phyloP scores from a whole-genome alignment of 2,329 filamentous ascomycete species.

The Fusarium verrucosum region DNA sequence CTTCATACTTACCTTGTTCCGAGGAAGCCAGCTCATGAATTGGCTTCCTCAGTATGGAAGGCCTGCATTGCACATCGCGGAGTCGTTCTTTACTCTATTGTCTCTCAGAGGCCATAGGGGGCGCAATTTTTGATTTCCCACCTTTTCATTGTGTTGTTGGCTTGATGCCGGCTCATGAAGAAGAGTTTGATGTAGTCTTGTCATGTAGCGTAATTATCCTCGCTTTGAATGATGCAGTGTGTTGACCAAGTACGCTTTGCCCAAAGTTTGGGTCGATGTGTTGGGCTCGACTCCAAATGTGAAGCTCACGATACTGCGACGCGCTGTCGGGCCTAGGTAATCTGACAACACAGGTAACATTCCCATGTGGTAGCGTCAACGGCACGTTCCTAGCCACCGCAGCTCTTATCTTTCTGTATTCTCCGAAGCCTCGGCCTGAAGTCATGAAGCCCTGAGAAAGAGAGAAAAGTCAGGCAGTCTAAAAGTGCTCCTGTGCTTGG shows the following conservation, averaged over 20 bases:
- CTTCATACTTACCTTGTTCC: constrained; percentile 66
- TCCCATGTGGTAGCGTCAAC: too few species aligned
- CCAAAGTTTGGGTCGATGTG: too few species aligned
- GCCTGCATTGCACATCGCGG: constrained; percentile 67
- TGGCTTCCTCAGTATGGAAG: constrained; percentile 54
- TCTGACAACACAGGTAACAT: too few species aligned
- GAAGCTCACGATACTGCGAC: neutral
- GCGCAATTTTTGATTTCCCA: constrained; percentile 63
- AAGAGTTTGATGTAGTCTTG: constrained; percentile 46
- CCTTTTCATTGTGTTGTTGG: constrained; percentile 58
- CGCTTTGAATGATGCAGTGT: too few species aligned
- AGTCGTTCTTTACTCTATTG: constrained; percentile 59
- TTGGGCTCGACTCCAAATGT: accelerated
- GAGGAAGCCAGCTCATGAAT: constrained; percentile 58
- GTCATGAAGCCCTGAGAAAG: neutral
- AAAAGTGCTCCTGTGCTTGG: neutral
- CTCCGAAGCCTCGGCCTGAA: neutral
- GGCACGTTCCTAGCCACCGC: neutral
- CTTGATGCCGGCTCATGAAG: constrained; percentile 54
- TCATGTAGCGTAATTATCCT: too few species aligned
- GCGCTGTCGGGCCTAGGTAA: too few species aligned
- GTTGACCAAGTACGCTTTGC: neutral
- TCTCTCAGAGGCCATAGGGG: constrained; percentile 64
- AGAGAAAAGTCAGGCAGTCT: too few species aligned
- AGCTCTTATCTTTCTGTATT: neutral